Base-by-base conservation (phyloP, 1,284 basidiomycete genomes). In the Singerocomus inundabilis region DNA sequence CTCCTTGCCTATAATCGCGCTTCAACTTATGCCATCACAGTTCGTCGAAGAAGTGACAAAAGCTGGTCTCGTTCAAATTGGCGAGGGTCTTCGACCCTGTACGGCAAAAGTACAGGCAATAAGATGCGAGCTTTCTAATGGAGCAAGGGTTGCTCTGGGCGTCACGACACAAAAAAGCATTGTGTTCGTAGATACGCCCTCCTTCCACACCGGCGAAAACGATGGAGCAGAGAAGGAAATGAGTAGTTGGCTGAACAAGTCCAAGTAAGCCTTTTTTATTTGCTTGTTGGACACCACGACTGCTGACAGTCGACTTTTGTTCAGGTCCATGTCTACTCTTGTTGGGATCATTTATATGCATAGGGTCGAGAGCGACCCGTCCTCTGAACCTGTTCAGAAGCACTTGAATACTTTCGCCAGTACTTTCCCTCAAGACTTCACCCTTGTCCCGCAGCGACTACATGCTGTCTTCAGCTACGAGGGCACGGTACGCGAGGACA, bases 171-270 rank as follows among this genome's bases (percentile, higher is more conserved):
- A 42, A 25, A 53, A 34, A 2, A 8, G 44, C 16, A 61, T 64
- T 8, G 60, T 63, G 5, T 61, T 61, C 5, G 48, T 61, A 0
- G 55, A 63, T 26, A 63, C 45, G 0, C 59, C 60, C 7, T 61
- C 55, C 16, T 58, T 61, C 26, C 16, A 26, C 15, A 32, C 38
- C 9, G 49, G 8, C 5, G n/a, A n/a, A n/a, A 18, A 2, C n/a
- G 42, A 5, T 0, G 6, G 2, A 7, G 40, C 24, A 2, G 47
- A 41, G 11, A 30, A 2, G 7, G 16, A 48, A 1, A 48, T 36
- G 38, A 29, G 0, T 1, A 13, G 2, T 4, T 61, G 62, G 62
- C 24, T 62, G 30, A 46, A 0, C 0, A 24, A 32, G 3, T 43
- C 44, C 18, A 47, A 30, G 59, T 64, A 51, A 32, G 45, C 16